Evolutionary conservation across 768 basidiomycete species (phyloP), one percentile per base, ranked within the genome.

Genomic region (Fomitopsis pulvina): DNA sequence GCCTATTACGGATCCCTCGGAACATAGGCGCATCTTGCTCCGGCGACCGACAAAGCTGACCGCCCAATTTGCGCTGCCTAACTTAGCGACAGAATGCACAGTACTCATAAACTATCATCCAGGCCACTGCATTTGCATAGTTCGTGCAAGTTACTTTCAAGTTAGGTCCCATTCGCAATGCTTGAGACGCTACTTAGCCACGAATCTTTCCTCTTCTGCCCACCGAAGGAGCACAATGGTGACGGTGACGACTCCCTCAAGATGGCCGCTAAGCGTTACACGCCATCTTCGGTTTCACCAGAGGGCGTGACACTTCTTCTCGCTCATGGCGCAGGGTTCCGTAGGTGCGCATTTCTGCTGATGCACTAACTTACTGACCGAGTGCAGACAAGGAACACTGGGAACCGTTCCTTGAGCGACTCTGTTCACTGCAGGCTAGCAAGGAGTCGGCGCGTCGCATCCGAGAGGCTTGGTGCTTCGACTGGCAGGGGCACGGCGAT

Each of bases 351-450:
- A 5, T 43, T 5, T 26, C 22, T 7, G 22, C 10, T 43, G 11
- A 9, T 11, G 18, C 14, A 14, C 9, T 21, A 14, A 11, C 24
- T 25, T 21, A 21, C 42, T 21, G n/a, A n/a, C 24, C 18, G 20
- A 41, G 8, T 5, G 14, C 42, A 43, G 42, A 75, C 57, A 81
- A 81, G 53, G 80, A 81, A 55, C 68, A 69, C n/a, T 81, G 77
- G 76, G 79, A 81, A 53, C 78, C 80, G 0, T 69, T 71, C 0
- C 63, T 82, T 2, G 73, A 76, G 7, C 73, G 77, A 6, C 58
- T 81, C 16, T 72, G 68, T 42, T 50, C 32, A 1, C 41, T 71
- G 1, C 48, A 71, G 18, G 9, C 5, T 10, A 5, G 34, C 5
- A 32, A 26, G 10, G 42, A 26, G 22, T 25, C 5, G 21, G 21